Evolutionary conservation across 2,329 filamentous ascomycete species (phyloP).

Genomic region (Ceratocystis cacaofunesta): DNA sequence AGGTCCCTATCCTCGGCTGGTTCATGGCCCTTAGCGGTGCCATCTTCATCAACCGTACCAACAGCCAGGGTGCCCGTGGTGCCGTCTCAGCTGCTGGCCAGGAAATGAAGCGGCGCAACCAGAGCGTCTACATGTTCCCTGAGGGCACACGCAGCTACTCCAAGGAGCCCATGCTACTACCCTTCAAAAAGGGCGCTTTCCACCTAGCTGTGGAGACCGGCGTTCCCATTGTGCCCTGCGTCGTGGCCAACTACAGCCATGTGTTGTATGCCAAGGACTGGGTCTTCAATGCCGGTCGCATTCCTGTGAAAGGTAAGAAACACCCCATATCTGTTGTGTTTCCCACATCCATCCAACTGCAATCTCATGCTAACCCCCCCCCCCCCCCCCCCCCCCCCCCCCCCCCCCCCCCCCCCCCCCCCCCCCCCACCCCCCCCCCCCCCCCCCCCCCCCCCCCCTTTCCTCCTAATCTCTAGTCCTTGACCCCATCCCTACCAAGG

Average conservation of each 20-base stretch:
- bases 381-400: not conserved
- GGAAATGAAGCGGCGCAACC: constrained; percentile 57
- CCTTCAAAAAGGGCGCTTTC: constrained; percentile 99
- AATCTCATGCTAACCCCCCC: constrained; percentile 2
- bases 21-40: constrained; percentile 81
- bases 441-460: not conserved
- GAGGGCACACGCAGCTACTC: constrained; percentile 90
- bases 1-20: constrained; percentile 76
- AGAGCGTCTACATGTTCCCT: constrained; percentile 75
- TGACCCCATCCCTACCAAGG: constrained; percentile 62
- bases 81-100: constrained; percentile 72
- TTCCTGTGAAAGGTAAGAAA: constrained; percentile 58
- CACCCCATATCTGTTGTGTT: not conserved
- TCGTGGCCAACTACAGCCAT: constrained; percentile 66
- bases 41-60: constrained; percentile 89
- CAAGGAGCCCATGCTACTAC: constrained; percentile 62
- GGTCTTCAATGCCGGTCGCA: constrained; percentile 51
- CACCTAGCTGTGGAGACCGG: constrained; percentile 88
- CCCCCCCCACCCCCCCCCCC: not conserved
- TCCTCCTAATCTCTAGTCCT: constrained; percentile 42
- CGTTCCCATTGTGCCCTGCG: constrained; percentile 79
- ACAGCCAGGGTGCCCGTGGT: constrained; percentile 64
- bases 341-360: not conserved
- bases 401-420: not conserved
- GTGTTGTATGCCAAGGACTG: constrained; percentile 49